phyloP scores from a whole-genome alignment of 805 yeast species.

The Vanderwaltozyma polyspora region DNA sequence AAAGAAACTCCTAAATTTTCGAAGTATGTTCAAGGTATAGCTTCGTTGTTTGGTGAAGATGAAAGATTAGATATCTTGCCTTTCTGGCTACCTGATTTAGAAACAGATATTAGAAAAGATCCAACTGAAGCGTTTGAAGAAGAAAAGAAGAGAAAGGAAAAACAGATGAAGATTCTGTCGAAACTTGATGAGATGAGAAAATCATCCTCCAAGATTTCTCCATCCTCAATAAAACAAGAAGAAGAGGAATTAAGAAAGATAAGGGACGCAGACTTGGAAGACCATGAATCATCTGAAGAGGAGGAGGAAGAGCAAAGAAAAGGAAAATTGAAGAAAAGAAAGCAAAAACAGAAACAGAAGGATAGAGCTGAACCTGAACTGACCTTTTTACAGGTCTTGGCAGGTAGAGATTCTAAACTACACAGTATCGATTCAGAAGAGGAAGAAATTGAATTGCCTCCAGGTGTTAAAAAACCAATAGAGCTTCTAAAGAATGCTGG shows the following conservation, averaged over 20 bases:
- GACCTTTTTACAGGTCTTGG: slow-evolving; percentile 28
- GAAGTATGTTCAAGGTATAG: slow-evolving; percentile 86
- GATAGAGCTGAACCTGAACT: slow-evolving; percentile 19
- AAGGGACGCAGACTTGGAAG: slow-evolving; percentile 39
- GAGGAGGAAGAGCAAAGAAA: slow-evolving; percentile 12
- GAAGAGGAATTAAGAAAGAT: not conserved
- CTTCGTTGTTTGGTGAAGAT: slow-evolving; percentile 79
- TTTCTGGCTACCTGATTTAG: slow-evolving; percentile 90
- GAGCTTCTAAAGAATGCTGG: slow-evolving; percentile 77
- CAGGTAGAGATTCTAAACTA: slow-evolving; percentile 33
- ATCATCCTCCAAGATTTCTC: slow-evolving; percentile 12
- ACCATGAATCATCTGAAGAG: slow-evolving; percentile 44
- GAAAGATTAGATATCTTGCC: slow-evolving; percentile 75
- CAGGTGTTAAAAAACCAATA: slow-evolving; percentile 79
- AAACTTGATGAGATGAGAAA: slow-evolving; percentile 30
- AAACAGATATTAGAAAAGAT: slow-evolving; percentile 59
- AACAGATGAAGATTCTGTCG: slow-evolving; percentile 30
- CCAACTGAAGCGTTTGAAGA: slow-evolving; percentile 73
- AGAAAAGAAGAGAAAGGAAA: slow-evolving; percentile 42
- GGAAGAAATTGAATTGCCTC: slow-evolving; percentile 75
- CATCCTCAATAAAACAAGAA: not conserved
- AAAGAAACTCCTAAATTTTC: slow-evolving; percentile 92
- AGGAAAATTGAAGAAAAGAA: not conserved
- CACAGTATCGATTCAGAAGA: slow-evolving; percentile 73
- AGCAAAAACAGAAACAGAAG: slow-evolving; percentile 14